Base-by-base conservation (phyloP, 257 asterid species). In the Jasminum sambac region DNA sequence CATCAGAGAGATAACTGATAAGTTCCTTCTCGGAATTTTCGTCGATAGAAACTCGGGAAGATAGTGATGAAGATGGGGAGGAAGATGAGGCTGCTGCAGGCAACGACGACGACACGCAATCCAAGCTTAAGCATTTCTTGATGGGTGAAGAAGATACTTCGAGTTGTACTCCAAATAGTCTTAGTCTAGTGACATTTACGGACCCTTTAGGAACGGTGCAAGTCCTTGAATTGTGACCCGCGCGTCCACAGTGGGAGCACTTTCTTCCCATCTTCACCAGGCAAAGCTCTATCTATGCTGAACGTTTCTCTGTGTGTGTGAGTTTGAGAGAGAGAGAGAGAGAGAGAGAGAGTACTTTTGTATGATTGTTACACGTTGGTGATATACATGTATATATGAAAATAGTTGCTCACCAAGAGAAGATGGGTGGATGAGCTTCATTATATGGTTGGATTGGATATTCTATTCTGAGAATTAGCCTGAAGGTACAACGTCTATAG, bases 181-280 rank as follows among this genome's bases (percentile, higher is more conserved):
- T 85, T 14, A 91, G 73, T 21, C 90, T 84, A 30, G 36, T 4
- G 62, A 63, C 72, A 36, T 48, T 23, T 41, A 5, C 63, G 58
- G 69, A 21, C 24, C 58, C 78, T 72, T 46, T 74, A 44, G 73
- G 46, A 43, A 68, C 21, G 78, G 63, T 83, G 81, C 98, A 91
- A 52, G 98, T 88, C 80, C 95, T 92, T 74, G 96, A 85, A 80
- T 92, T 92, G 79, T 92, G 98, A 50, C 98, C 98, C 36, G 81
- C 80, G 80, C 82, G 86, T 44, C 96, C 96, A 77, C 98, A 92
- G 73, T 86, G 91, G 61, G 96, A 88, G 83, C 98, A 89, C 80
- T 92, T 92, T 37, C 98, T 89, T 13, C 85, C 95, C 98, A 88
- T 92, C 82, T 83, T 81, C 64, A 50, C 62, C 69, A 66, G 52